Conservation (phyloP, 2,329 filamentous ascomycete genomes). For the Pseudocercospora musae region DNA sequence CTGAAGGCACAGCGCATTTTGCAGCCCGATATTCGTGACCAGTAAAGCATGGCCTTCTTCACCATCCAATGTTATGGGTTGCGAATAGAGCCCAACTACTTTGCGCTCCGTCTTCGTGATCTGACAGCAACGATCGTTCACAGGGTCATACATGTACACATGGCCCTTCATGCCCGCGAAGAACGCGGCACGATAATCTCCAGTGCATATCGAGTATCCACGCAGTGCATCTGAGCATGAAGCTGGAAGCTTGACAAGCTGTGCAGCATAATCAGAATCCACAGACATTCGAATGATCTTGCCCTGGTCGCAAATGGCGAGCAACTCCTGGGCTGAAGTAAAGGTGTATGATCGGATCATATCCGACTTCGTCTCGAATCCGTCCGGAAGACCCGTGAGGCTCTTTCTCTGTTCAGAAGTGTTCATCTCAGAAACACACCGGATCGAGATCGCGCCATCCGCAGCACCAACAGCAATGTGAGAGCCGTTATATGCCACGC, state of each 20-base stretch:
- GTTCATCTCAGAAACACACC: background rate
- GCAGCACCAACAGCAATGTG: constrained; percentile 70
- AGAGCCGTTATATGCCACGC: constrained; percentile 48
- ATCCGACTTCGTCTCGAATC: background rate
- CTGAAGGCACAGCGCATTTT: background rate
- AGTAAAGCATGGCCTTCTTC: constrained; percentile 31
- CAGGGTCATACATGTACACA: constrained; percentile 39
- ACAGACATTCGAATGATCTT: background rate
- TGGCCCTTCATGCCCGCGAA: constrained; percentile 46
- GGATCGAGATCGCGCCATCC: constrained; percentile 62
- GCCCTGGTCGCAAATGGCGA: constrained; percentile 9
- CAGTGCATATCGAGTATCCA: constrained; percentile 49
- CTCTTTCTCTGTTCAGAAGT: background rate
- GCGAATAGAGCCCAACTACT: constrained; percentile 40
- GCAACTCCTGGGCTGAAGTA: background rate
- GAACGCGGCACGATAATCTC: constrained; percentile 42
- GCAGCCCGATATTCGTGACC: constrained; percentile 37
- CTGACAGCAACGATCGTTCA: constrained; percentile 19
- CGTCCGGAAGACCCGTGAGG: background rate
- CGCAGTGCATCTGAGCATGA: constrained; percentile 29
- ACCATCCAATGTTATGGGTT: background rate
- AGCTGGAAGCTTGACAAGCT: background rate
- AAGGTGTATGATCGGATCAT: constrained; percentile 9
- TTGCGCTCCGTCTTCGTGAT: constrained; percentile 36
- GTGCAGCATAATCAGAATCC: constrained; percentile 24